phyloP scores from a whole-genome alignment of 345 rosid genomes.

The Boechera stricta region DNA sequence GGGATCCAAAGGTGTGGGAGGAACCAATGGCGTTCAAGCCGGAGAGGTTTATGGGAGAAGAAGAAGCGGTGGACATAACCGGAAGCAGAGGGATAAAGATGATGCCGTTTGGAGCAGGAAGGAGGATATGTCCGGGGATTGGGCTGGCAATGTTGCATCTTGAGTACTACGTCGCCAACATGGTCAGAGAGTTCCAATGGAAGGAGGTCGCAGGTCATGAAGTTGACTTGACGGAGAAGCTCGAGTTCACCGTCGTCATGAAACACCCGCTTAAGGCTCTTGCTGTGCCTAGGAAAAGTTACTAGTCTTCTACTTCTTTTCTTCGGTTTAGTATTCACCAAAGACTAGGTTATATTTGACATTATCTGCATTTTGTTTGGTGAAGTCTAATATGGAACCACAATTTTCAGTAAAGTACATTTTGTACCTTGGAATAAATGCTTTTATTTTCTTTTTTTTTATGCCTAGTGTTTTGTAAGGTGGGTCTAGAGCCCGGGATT shows the following conservation, averaged over 20 bases:
- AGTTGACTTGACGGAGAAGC: constrained; percentile 41
- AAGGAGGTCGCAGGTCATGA: constrained; percentile 38
- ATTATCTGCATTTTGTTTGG: background rate
- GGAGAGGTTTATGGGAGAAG: constrained; percentile 42
- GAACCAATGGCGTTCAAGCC: constrained; percentile 55
- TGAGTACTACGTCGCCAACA: constrained; percentile 50
- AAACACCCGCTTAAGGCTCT: constrained; percentile 39
- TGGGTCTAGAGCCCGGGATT: background rate
- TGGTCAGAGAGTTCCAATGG: constrained; percentile 43
- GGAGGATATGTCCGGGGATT: constrained; percentile 52
- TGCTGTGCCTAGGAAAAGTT: constrained; percentile 42
- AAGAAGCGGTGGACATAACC: constrained; percentile 41
- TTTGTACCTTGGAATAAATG: background rate
- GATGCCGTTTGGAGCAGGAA: constrained; percentile 56
- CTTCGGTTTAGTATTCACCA: background rate
- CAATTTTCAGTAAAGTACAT: background rate
- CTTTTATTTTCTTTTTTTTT: background rate
- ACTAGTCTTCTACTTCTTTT: background rate
- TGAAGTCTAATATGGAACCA: background rate
- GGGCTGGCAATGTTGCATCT: constrained; percentile 46
- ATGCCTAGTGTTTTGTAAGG: background rate
- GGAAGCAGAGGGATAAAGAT: constrained; percentile 51
- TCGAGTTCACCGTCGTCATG: constrained; percentile 44
- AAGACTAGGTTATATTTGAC: background rate
- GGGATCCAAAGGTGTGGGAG: constrained; percentile 47